Base-by-base conservation (phyloP, 768 basidiomycete genomes). In the Pleurotus tuoliensis region DNA sequence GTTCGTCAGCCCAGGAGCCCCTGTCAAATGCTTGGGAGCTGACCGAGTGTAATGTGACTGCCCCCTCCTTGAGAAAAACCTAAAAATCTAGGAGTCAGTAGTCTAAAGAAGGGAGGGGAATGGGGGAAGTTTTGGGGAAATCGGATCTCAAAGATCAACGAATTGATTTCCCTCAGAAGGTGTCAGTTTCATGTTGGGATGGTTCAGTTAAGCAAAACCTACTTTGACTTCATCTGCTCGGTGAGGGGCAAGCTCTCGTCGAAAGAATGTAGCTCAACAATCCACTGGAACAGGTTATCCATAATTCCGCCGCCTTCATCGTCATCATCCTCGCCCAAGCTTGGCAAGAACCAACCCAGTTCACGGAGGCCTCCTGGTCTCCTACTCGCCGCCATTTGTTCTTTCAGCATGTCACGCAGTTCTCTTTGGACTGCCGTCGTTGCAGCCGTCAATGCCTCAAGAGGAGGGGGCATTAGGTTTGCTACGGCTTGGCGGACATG, bases 41-140 rank as follows among this genome's bases (percentile, higher is more conserved):
- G 58, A 80, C 83, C 86, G 61, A 77, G 80, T 16, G 86, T 87
- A 41, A 89, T 73, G 68, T 87, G 83, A 0, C 86, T 87, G 6
- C 87, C 87, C 3, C 87, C 88, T 15, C 87, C 88, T 51, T 83
- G 76, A 38, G 80, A 77, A 64, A 90, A 90, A 0, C 86, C 84
- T 37, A 87, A 65, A 69, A 90, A 87, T 22, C 88, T 79, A 0
- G 89, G 89, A 22, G 83, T 84, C 20, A 91, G 77, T 30, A 90
- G 83, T 56, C 88, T 80, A 70, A 90, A 88, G 73, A 87, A 90
- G 0, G 90, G 89, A 1, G 88, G 90, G 7, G 82, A 75, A 61
- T 83, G 78, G 0, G 88, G 88, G 66, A 82, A 90, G 15, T 73
- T 74, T 1, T 82, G 76, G 6, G 84, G 85, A 64, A 88, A 91